Evolutionary conservation across 2,329 filamentous ascomycete genomes (phyloP).

Genomic region (Fusarium keratoplasticum): DNA sequence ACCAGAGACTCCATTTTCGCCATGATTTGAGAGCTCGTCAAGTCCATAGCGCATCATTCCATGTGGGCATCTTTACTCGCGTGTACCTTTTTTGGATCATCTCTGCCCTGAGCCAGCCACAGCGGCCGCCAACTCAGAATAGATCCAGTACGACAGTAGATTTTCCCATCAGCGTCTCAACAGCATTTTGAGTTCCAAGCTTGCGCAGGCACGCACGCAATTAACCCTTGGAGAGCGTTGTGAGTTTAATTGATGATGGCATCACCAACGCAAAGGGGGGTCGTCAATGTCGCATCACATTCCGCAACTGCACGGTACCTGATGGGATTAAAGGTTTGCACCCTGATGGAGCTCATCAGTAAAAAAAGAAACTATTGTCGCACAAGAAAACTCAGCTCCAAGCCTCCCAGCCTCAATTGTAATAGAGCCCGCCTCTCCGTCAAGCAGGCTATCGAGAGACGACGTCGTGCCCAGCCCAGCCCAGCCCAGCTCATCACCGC

Average conservation of each 20-base stretch:
- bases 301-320: not conserved
- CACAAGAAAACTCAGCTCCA: slow-evolving; percentile 23
- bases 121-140: slow-evolving; percentile 1
- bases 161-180: not conserved
- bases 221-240: not conserved
- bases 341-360: not conserved
- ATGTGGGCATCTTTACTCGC: not conserved
- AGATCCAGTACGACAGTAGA: not conserved
- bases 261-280: not conserved
- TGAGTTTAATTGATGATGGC: slow-evolving; percentile 10
- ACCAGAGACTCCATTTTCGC: slow-evolving; percentile 16
- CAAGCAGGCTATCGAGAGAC: not conserved
- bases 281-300: not conserved
- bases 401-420: slow-evolving; percentile 22
- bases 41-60: not conserved
- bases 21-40: slow-evolving; percentile 16
- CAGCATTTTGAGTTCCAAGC: slow-evolving; percentile 21
- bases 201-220: slow-evolving; percentile 19
- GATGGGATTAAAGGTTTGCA: not conserved
- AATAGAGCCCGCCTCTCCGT: not conserved
- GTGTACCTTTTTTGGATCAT: not conserved
- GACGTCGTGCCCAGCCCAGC: not conserved
- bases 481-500: slow-evolving; percentile 11
- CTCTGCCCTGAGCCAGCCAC: not conserved
- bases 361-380: not conserved